These are phyloP conservation scores for Globisporangium alternatum DNA, from an alignment of 352 stramenopile species.

Conservation along the genomic window DNA sequence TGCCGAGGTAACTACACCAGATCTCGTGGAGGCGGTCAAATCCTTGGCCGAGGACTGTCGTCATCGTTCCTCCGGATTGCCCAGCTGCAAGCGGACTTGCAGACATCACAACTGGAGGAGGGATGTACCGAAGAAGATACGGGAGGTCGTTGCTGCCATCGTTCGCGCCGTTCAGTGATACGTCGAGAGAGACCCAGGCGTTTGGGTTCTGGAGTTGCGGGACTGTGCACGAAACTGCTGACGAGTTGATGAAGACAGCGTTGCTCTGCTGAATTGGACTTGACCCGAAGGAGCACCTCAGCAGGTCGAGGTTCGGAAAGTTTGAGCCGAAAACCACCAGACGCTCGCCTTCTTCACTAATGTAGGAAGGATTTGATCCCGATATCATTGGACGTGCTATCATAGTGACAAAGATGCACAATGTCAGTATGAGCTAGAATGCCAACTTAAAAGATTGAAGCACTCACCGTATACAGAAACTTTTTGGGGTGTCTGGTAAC, in stretches of 20 bases:
- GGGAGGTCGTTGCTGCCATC: neutral
- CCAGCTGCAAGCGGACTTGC: slow-evolving; percentile 15
- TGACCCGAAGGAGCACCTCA: slow-evolving; percentile 32
- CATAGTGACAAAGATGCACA: neutral
- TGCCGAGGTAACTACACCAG: slow-evolving; percentile 12
- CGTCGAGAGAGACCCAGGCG: slow-evolving; percentile 27
- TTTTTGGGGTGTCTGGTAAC: slow-evolving; percentile 1
- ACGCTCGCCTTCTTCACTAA: slow-evolving; percentile 24
- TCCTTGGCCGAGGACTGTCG: slow-evolving; percentile 22
- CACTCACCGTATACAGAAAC: slow-evolving; percentile 15
- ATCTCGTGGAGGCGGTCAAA: slow-evolving; percentile 10
- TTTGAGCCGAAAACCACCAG: slow-evolving; percentile 28
- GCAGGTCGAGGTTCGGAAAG: slow-evolving; percentile 26
- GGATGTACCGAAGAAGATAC: slow-evolving; percentile 32
- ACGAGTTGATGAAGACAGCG: slow-evolving; percentile 27
- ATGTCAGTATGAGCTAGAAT: neutral
- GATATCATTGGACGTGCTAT: slow-evolving; percentile 26
- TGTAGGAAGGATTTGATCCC: slow-evolving; percentile 24
- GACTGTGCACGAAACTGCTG: slow-evolving; percentile 26
- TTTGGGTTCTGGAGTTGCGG: slow-evolving; percentile 22
- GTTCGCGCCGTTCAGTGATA: slow-evolving; percentile 21
- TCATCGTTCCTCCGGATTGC: slow-evolving; percentile 17
- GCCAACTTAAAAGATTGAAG: neutral
- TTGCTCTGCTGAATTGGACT: slow-evolving; percentile 8
- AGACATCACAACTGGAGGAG: slow-evolving; percentile 26